phyloP scores from a whole-genome alignment of 202 grass and related monocot genomes.

The Digitaria exilis region DNA sequence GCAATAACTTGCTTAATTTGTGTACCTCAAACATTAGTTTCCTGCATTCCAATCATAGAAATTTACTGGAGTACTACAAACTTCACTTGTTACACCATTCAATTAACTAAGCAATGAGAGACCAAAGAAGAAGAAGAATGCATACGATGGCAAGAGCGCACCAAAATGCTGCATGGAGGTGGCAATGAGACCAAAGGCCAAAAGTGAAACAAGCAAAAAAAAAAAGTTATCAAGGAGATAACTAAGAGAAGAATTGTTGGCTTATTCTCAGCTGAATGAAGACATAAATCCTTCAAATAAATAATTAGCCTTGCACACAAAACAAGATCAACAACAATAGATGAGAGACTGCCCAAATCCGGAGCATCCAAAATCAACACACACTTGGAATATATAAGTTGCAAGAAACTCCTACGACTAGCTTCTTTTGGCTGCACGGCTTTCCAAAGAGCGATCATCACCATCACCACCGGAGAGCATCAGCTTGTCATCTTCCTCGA shows the following conservation, averaged over 20 bases:
- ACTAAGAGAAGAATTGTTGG: constrained; percentile 24
- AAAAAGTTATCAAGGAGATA: background rate
- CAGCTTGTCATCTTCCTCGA: constrained; percentile 52
- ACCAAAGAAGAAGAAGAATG: background rate
- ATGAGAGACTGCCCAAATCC: constrained; percentile 29
- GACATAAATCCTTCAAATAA: constrained; percentile 42
- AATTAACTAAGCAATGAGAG: background rate
- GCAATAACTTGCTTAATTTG: background rate
- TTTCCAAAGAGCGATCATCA: constrained; percentile 6
- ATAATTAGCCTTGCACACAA: constrained; percentile 51
- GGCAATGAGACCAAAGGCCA: background rate
- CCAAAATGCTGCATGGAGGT: no score
- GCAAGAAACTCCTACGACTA: constrained; percentile 40
- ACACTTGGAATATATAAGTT: constrained; percentile 18
- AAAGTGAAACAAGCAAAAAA: no score
- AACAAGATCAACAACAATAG: constrained; percentile 27
- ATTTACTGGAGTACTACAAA: background rate
- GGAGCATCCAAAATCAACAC: constrained; percentile 57
- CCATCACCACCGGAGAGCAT: background rate
- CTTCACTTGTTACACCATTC: constrained; percentile 3
- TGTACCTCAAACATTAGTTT: background rate
- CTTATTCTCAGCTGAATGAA: constrained; percentile 41
- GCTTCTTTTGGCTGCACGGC: constrained; percentile 28
- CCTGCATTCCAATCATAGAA: background rate
- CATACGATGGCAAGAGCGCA: background rate